A percentile compares a stretch with the other conserved stretches of the same genome.
Evolutionary conservation across 208 protist species (phyloP).

Genomic region (Leptomonas seymouri): DNA sequence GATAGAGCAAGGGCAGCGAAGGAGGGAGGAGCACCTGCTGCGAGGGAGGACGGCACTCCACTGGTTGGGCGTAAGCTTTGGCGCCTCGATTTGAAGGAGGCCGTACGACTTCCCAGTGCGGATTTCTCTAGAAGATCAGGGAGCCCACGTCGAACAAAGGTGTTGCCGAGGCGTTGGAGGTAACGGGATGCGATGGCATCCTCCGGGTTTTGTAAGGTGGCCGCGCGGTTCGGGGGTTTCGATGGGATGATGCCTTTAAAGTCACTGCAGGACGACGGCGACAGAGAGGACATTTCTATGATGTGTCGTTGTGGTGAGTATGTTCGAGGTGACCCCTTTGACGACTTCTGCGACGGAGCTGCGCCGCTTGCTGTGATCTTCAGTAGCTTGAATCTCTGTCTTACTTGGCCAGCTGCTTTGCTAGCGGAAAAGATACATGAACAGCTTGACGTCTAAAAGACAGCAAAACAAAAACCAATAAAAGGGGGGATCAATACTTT

Average conservation of each 20-base stretch:
- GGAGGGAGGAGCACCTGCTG: no score
- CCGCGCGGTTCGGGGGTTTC: not conserved
- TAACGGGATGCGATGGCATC: slow-evolving; percentile 27
- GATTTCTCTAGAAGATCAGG: not conserved
- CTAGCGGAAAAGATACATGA: no score
- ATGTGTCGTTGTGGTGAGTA: slow-evolving; percentile 1
- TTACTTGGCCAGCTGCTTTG: no score
- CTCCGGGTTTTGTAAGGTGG: slow-evolving; percentile 14
- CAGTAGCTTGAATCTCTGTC: no score
- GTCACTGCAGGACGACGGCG: not conserved
- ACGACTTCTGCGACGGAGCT: not conserved
- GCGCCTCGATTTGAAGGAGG: not conserved
- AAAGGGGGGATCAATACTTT: no score
- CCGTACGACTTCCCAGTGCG: not conserved
- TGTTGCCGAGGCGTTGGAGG: slow-evolving; percentile 32
- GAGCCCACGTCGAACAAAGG: slow-evolving; percentile 13
- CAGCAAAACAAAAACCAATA: no score
- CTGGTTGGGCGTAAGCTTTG: not conserved
- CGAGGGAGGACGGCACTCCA: not conserved
- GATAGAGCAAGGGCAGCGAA: no score
- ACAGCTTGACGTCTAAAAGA: no score
- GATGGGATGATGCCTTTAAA: not conserved
- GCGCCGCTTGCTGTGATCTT: no score
- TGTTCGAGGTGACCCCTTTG: not conserved
- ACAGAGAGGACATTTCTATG: slow-evolving; percentile 8